Evolutionary conservation across 2,329 filamentous ascomycete species (phyloP), one percentile per base, ranked within the genome.

Genomic region (Colletotrichum sp.): DNA sequence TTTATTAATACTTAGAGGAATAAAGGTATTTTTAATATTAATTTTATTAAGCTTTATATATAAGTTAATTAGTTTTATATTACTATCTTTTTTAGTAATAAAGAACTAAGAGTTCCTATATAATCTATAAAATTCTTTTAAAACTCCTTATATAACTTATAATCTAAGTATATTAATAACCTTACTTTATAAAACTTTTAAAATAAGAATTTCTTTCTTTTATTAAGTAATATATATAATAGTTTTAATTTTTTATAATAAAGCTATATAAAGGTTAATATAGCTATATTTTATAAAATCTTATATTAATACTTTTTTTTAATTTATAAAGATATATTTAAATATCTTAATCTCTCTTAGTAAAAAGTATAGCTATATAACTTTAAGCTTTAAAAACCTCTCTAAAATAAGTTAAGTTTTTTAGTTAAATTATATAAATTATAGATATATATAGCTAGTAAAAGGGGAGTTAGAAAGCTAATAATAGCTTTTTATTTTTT

Each of bases 351-450:
- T 55, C 4, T 55, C 49, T 24, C 9, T 55, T 55, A 55, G n/a
- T 55, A 55, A 55, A 21, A 55, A 2, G 3, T 55, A 55, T 55
- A 55, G 5, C n/a, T 55, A 55, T 8, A 15, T 24, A 24, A 55
- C 18, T 52, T 52, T 21, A 52, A 52, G 18, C 0, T 52, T 52
- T 52, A 52, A 52, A 52, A 52, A 52, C 18, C 10, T 24, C 49
- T 55, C 2, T n/a, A n/a, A 6, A 7, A 8, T 55, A 21, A 55
- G 2, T 0, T 55, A 55, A 55, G 2, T 55, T 4, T 1, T 2
- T 55, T 55, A 55, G 3, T 24, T 55, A 55, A 55, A 55, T 0
- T 55, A 55, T 8, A 55, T 55, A 55, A 55, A 55, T 24, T 55
- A 55, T 55, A 55, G 1, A 55, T 55, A 55, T 55, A 55, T 21